Base-by-base conservation (phyloP, 2,329 filamentous ascomycete species). In the Aspergillus spinulosporus region DNA sequence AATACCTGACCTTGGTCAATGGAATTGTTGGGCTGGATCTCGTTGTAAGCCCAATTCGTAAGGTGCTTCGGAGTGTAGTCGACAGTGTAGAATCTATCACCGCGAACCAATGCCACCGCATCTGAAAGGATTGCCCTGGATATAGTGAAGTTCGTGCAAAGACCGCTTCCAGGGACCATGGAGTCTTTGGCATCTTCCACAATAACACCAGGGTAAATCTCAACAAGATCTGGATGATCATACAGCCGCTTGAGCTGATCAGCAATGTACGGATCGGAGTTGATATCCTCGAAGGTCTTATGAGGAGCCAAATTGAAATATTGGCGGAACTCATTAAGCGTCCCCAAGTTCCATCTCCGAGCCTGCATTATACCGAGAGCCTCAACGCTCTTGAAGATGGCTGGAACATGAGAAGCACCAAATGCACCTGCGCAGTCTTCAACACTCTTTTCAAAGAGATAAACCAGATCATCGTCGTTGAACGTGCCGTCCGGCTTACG, bases 341-440 rank as follows among this genome's bases (percentile, higher is more conserved):
- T 83, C 0, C 80, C 82, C 8, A 85, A 70, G 52, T 84, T 80
- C 84, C 84, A 87, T 37, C 81, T 80, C 39, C 85, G 81, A 4
- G 80, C 82, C 61, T 87, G 85, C 14, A 80, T 76, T 49, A 87
- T 87, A 6, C 84, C 84, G 2, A 86, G 76, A 2, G 86, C 76
- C 68, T 88, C 86, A n/a, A 88, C 78, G 1, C 78, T 75, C 63
- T 80, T 83, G 64, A 88, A 79, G 1, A 81, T 78, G 40, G 77
- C 78, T 3, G 85, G 84, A 0, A 87, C 78, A 64, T 82, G 84
- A 11, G 79, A 78, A 2, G 84, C 80, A 1, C 85, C 85, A 61
- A 86, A 86, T 4, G 77, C 75, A 34, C 83, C 83, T 1, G 83
- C 82, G 34, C 82, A 81, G 55, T 87, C 83, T 21, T 87, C 81